These are phyloP conservation scores for Seiridium cupressi DNA, from an alignment of 2,329 filamentous ascomycete species.

Conservation along the genomic window DNA sequence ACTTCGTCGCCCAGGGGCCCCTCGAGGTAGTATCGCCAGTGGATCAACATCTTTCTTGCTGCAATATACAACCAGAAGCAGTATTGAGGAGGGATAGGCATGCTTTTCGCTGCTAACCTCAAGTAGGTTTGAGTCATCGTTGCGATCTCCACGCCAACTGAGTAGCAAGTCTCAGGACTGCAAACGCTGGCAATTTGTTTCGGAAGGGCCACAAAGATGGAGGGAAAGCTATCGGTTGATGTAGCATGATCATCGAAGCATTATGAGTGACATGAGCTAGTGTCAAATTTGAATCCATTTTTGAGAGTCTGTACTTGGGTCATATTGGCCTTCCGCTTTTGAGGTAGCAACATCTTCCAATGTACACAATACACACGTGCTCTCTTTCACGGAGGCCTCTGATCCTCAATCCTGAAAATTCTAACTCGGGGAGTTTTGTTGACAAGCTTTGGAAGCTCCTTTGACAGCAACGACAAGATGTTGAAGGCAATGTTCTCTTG, in stretches of 20 bases:
- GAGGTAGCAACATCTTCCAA: slow-evolving; percentile 39
- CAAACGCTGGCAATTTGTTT: slow-evolving; percentile 36
- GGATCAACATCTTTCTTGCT: slow-evolving; percentile 34
- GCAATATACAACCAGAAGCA: slow-evolving; percentile 43
- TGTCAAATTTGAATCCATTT: slow-evolving; percentile 47
- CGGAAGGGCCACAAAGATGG: slow-evolving; percentile 23
- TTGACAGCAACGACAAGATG: slow-evolving; percentile 12
- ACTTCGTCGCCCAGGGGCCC: slow-evolving; percentile 6
- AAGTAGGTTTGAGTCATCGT: slow-evolving; percentile 44
- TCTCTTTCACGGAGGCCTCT: background rate
- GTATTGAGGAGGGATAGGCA: slow-evolving; percentile 33
- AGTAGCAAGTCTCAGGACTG: slow-evolving; percentile 45
- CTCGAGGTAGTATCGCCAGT: slow-evolving; percentile 9
- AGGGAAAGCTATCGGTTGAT: slow-evolving; percentile 45
- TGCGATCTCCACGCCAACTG: slow-evolving; percentile 41
- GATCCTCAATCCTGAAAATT: background rate
- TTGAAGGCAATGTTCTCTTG: slow-evolving; percentile 1
- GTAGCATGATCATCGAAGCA: slow-evolving; percentile 45
- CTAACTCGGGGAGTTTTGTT: background rate
- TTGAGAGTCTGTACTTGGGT: slow-evolving; percentile 20
- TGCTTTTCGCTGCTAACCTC: slow-evolving; percentile 26
- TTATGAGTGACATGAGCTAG: slow-evolving; percentile 47
- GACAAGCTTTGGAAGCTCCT: slow-evolving; percentile 17
- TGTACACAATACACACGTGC: slow-evolving; percentile 22
- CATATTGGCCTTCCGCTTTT: slow-evolving; percentile 37